phyloP scores from a whole-genome alignment of 2,329 filamentous ascomycete species.

The Juglanconis oblonga region DNA sequence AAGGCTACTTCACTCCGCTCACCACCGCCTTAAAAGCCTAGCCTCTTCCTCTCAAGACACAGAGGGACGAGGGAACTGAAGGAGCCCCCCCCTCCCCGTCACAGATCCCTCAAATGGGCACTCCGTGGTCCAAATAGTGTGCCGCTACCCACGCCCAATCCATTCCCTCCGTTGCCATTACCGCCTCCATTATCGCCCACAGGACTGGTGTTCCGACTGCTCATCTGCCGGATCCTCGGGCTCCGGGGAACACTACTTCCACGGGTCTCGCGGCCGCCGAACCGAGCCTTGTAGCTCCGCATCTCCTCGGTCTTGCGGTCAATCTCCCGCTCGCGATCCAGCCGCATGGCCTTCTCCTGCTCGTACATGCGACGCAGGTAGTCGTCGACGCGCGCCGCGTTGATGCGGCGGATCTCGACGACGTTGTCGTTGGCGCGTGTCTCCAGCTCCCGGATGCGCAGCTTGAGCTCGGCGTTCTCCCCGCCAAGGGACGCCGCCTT shows the following conservation, averaged over 20 bases:
- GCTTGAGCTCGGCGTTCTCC: constrained; percentile 46
- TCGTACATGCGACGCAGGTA: constrained; percentile 35
- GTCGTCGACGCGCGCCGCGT: constrained; percentile 35
- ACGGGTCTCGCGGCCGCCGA: constrained; percentile 52
- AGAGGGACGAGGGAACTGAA: too few species aligned
- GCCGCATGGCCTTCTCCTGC: constrained; percentile 39
- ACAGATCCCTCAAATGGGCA: constrained; percentile 13
- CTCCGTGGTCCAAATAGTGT: constrained; percentile 13
- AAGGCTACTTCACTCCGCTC: too few species aligned
- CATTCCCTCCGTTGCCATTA: not conserved
- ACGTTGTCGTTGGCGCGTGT: constrained; percentile 44
- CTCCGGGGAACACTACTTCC: constrained; percentile 56
- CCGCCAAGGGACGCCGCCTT: constrained; percentile 40
- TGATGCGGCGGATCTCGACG: constrained; percentile 44
- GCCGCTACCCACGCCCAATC: not conserved
- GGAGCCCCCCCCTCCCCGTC: not conserved
- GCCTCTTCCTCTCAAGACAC: too few species aligned
- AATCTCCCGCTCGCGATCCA: constrained; percentile 52
- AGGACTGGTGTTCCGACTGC: constrained; percentile 22
- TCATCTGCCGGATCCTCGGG: constrained; percentile 39
- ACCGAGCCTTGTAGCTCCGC: constrained; percentile 38
- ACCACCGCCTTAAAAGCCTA: not conserved
- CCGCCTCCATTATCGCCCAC: constrained; percentile 7
- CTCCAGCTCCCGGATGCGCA: constrained; percentile 37
- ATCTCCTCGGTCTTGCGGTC: constrained; percentile 48